These are phyloP conservation scores for Emergomyces pasteurianus DNA, from an alignment of 2,329 filamentous ascomycete species.

Conservation along the genomic window DNA sequence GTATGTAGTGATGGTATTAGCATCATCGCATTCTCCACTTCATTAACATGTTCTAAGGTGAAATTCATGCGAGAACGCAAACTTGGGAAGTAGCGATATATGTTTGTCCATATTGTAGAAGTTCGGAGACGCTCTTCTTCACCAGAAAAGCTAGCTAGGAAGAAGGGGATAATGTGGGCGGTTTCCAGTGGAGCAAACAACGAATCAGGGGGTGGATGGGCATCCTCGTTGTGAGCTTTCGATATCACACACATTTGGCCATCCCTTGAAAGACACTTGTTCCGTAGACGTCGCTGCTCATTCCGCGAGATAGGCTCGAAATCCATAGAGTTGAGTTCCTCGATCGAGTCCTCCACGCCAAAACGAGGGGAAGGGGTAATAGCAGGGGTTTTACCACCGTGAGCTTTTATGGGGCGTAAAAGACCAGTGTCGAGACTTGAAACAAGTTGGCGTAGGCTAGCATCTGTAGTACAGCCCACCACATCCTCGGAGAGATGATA, in stretches of 20 bases:
- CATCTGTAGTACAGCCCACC: neutral
- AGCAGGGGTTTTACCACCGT: neutral
- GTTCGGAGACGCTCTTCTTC: neutral
- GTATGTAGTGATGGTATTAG: neutral
- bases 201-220: neutral
- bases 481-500: neutral
- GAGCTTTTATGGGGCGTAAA: neutral
- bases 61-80: neutral
- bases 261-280: neutral
- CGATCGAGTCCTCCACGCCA: neutral
- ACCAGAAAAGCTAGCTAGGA: neutral
- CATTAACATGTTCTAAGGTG: neutral
- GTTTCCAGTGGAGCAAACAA: neutral
- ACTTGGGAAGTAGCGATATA: slow-evolving; percentile 1
- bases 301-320: neutral
- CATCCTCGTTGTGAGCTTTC: neutral
- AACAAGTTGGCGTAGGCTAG: neutral
- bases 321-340: neutral
- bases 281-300: neutral
- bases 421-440: neutral
- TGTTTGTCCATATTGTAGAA: neutral
- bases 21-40: neutral
- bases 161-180: neutral
- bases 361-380: neutral
- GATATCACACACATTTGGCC: neutral